These are phyloP conservation scores for Globisporangium takayamanum DNA, from an alignment of 352 stramenopile species.

Conservation along the genomic window DNA sequence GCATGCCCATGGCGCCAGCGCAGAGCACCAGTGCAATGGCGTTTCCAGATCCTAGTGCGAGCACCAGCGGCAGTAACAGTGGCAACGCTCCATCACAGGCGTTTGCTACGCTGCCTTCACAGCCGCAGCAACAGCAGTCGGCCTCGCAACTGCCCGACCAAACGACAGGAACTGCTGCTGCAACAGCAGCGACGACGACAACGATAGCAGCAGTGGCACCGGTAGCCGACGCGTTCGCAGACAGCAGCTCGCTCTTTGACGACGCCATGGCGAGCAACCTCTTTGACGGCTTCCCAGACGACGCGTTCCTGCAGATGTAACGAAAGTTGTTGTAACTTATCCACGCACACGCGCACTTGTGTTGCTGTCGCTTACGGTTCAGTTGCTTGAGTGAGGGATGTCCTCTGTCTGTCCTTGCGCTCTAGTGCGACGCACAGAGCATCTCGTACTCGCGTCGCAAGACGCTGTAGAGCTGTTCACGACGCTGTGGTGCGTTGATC, in stretches of 20 bases:
- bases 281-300: conserved; percentile 70
- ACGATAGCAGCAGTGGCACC: conserved; percentile 17
- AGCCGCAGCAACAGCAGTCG: conserved; percentile 15
- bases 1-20: conserved; percentile 22
- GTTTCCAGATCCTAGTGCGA: conserved; percentile 10
- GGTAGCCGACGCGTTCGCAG: conserved; percentile 20
- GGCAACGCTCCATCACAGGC: conserved; percentile 1
- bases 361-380: not conserved
- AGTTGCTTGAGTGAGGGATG: not conserved
- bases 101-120: conserved; percentile 11
- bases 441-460: conserved; percentile 40
- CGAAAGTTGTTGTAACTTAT: conserved; percentile 33
- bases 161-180: conserved; percentile 1
- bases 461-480: conserved; percentile 47
- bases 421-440: conserved; percentile 6
- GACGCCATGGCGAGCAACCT: conserved; percentile 41
- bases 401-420: not conserved
- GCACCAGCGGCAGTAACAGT: conserved; percentile 14
- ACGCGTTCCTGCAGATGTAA: conserved; percentile 72
- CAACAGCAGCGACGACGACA: conserved; percentile 5
- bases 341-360: not conserved
- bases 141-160: conserved; percentile 12
- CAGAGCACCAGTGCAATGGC: conserved; percentile 11
- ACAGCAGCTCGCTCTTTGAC: conserved; percentile 30
- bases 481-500: conserved; percentile 30